phyloP scores from a whole-genome alignment of 345 rosid species.

The Barbarea vulgaris region DNA sequence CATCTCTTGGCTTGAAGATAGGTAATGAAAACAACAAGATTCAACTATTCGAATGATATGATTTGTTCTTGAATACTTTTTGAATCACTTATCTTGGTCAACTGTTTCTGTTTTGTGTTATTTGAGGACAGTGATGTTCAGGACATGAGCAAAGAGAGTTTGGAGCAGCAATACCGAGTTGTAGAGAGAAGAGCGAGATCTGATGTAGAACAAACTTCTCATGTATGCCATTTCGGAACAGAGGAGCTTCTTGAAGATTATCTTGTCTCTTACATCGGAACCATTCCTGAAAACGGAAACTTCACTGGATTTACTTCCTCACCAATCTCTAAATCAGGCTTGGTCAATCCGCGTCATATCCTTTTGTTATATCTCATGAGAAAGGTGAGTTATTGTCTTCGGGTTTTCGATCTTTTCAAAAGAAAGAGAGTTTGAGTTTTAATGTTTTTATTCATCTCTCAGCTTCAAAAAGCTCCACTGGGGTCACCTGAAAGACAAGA shows the following conservation, averaged over 20 bases:
- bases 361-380: slow-evolving; percentile 45
- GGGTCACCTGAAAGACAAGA: slow-evolving; percentile 49
- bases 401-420: background rate
- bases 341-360: slow-evolving; percentile 46
- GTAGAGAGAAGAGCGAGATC: slow-evolving; percentile 53
- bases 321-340: background rate
- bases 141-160: slow-evolving; percentile 54
- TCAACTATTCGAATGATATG: background rate
- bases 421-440: background rate
- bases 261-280: slow-evolving; percentile 51
- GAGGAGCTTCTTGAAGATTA: slow-evolving; percentile 32
- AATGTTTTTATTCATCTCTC: slow-evolving; percentile 9
- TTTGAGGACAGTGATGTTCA: slow-evolving; percentile 52
- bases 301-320: background rate
- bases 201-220: slow-evolving; percentile 43
- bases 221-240: slow-evolving; percentile 63
- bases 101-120: background rate
- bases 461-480: slow-evolving; percentile 46
- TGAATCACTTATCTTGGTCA: background rate
- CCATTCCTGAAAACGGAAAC: slow-evolving; percentile 34
- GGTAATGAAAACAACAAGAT: slow-evolving; percentile 46
- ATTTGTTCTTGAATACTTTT: slow-evolving; percentile 10
- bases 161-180: slow-evolving; percentile 51
- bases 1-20: slow-evolving; percentile 82
- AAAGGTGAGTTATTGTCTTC: slow-evolving; percentile 30